Conservation (phyloP, 192 early-diverging fungal genomes). For the Podila epicladia region DNA sequence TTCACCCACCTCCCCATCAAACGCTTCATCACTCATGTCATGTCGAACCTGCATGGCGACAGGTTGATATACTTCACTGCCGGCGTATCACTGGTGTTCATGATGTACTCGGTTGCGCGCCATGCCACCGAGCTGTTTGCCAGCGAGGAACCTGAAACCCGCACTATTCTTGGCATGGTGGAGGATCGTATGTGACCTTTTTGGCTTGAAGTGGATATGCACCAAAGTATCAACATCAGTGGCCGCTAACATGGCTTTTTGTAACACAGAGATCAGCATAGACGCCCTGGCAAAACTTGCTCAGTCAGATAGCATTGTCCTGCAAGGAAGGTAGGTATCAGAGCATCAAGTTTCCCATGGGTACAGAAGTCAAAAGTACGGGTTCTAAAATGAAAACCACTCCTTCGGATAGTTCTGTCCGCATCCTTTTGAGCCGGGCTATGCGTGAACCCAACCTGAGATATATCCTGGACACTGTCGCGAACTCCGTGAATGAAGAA, state of each 20-base stretch:
- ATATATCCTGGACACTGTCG: conserved; percentile 64
- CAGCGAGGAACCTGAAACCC: conserved; percentile 26
- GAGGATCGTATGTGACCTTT: conserved; percentile 35
- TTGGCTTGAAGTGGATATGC: not conserved
- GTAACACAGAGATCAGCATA: conserved; percentile 54
- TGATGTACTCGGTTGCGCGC: conserved; percentile 50
- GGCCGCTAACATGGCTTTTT: not conserved
- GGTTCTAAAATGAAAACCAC: too few species aligned
- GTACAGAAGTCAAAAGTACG: too few species aligned
- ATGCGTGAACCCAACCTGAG: conserved; percentile 70
- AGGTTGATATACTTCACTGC: conserved; percentile 47
- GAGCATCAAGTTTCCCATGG: not conserved
- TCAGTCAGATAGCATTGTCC: conserved; percentile 55
- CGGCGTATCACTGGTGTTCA: conserved; percentile 45
- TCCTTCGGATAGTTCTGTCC: conserved; percentile 63
- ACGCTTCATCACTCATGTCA: conserved; percentile 14
- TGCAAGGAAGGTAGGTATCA: conserved; percentile 60
- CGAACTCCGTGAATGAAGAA: conserved; percentile 56
- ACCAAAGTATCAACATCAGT: not conserved
- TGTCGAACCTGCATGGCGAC: conserved; percentile 33
- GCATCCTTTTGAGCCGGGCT: conserved; percentile 77
- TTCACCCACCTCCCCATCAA: not conserved
- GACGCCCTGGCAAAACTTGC: conserved; percentile 58
- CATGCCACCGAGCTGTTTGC: conserved; percentile 49
- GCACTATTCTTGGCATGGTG: conserved; percentile 49